A percentile compares a stretch with the other conserved stretches of the same genome.
Conservation (phyloP, 2,329 filamentous ascomycete species). For the Stachybotrys echinatus region DNA sequence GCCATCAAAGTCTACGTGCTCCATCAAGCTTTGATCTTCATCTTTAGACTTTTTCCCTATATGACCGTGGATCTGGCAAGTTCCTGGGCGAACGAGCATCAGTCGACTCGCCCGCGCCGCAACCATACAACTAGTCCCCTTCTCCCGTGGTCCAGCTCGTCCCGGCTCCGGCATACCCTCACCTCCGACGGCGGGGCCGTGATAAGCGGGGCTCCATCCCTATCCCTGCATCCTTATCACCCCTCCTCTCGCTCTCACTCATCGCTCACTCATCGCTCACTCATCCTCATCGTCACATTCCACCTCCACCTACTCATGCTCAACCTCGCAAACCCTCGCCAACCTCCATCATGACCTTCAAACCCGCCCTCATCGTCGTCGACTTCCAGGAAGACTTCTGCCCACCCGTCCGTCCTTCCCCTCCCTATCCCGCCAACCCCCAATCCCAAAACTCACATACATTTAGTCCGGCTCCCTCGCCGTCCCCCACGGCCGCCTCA, state of each 20-base stretch:
- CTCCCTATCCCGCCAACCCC: background rate
- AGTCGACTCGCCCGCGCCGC: too few species aligned
- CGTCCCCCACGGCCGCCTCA: constrained; percentile 66
- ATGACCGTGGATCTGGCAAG: too few species aligned
- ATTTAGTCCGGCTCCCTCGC: constrained; percentile 80
- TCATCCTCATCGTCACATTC: background rate
- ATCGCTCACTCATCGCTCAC: background rate
- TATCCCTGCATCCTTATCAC: background rate
- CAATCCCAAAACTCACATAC: background rate
- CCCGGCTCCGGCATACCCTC: background rate
- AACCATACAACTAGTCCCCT: too few species aligned
- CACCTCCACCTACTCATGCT: background rate
- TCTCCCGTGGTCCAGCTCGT: too few species aligned
- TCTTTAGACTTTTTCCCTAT: too few species aligned
- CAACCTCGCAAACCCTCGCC: too few species aligned
- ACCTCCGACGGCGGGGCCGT: background rate
- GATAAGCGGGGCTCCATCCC: background rate
- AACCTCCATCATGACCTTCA: constrained; percentile 22
- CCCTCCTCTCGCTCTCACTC: background rate
- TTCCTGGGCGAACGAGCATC: too few species aligned
- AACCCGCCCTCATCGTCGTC: constrained; percentile 62
- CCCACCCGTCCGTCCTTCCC: constrained; percentile 67
- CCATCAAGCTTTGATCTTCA: too few species aligned
- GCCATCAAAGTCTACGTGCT: too few species aligned
- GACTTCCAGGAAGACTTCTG: constrained; percentile 96